These are phyloP conservation scores for Davidsoniella eucalypti DNA, from an alignment of 2,329 filamentous ascomycete genomes.

Conservation along the genomic window DNA sequence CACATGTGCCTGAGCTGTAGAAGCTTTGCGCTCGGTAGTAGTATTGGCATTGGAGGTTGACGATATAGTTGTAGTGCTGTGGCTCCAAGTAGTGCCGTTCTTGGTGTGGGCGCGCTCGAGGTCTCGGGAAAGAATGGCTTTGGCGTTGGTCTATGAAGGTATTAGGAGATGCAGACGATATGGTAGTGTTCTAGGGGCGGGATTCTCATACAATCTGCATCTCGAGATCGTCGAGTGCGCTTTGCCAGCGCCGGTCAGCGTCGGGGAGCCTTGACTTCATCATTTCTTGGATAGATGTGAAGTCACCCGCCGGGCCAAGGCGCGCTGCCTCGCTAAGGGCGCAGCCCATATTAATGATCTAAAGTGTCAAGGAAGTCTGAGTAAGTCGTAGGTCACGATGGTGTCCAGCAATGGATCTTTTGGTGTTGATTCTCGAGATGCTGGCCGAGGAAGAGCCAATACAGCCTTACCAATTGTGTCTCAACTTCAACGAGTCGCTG, in stretches of 20 bases:
- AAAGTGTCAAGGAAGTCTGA: neutral
- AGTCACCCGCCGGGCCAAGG: slow-evolving; percentile 11
- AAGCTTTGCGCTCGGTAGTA: too few relatives aligned
- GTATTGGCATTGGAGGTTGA: neutral
- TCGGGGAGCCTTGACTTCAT: slow-evolving; percentile 29
- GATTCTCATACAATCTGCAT: slow-evolving; percentile 33
- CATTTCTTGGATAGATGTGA: slow-evolving; percentile 14
- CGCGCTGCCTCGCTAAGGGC: slow-evolving; percentile 9
- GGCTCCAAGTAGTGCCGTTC: slow-evolving; percentile 11
- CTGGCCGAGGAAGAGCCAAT: neutral
- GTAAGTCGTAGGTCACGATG: neutral
- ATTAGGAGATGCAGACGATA: neutral
- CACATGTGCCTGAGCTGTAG: neutral
- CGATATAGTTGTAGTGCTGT: neutral
- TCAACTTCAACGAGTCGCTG: slow-evolving; percentile 9
- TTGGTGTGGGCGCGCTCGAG: slow-evolving; percentile 16
- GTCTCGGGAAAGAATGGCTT: slow-evolving; percentile 24
- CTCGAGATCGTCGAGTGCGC: slow-evolving; percentile 39
- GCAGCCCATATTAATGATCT: slow-evolving; percentile 11
- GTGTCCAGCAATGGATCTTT: neutral
- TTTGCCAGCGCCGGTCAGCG: slow-evolving; percentile 32
- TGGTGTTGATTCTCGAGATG: neutral
- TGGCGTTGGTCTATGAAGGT: slow-evolving; percentile 27
- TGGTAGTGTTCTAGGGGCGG: too few relatives aligned
- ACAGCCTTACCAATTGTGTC: slow-evolving; percentile 6